Evolutionary conservation across 179 eudicot genomes (phyloP).

Genomic region (Patellifolia procumbens): DNA sequence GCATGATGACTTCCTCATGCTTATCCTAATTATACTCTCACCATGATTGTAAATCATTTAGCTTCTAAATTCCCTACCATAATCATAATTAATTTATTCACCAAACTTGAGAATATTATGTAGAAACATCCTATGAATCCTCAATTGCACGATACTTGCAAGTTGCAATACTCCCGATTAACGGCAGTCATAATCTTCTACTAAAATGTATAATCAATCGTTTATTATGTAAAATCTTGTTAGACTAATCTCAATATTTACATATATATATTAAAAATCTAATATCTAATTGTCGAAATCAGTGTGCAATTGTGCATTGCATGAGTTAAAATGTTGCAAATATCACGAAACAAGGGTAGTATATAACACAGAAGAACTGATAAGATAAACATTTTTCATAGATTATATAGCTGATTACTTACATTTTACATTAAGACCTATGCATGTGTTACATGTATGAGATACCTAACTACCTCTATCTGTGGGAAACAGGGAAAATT

Average conservation of each 20-base stretch:
- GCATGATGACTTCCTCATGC: constrained; percentile 15
- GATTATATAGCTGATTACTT: constrained; percentile 27
- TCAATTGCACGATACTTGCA: too few relatives aligned
- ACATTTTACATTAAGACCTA: constrained; percentile 37
- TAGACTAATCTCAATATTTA: too few relatives aligned
- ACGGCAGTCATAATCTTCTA: not conserved
- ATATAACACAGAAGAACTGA: not conserved
- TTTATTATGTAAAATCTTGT: not conserved
- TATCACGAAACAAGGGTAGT: not conserved
- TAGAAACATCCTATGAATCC: not conserved
- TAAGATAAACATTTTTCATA: constrained; percentile 10
- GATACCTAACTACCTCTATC: constrained; percentile 19
- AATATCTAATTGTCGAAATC: too few relatives aligned
- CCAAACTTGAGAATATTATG: not conserved
- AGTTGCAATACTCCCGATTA: too few relatives aligned
- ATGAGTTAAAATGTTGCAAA: not conserved
- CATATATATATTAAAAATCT: too few relatives aligned
- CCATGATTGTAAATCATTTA: constrained; percentile 16
- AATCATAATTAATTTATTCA: constrained; percentile 8
- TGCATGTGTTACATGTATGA: constrained; percentile 29
- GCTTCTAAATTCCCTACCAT: not conserved
- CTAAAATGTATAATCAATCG: not conserved
- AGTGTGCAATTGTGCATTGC: not conserved
- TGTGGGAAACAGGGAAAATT: constrained; percentile 8
- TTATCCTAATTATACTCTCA: constrained; percentile 8